phyloP scores from a whole-genome alignment of 106 monocot species.

The Agapanthus africanus region DNA sequence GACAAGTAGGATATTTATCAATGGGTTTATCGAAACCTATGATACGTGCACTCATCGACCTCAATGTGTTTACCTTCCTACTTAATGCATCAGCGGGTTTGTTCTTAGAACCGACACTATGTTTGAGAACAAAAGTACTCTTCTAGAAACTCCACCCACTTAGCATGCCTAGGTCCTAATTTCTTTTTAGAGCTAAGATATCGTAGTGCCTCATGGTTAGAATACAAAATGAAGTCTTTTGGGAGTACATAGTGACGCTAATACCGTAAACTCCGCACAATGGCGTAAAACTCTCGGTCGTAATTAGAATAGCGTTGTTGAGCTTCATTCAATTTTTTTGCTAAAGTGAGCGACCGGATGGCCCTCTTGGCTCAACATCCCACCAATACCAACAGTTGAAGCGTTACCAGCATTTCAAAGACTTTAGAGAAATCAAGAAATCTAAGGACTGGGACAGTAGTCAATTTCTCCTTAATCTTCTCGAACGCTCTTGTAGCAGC shows the following conservation, averaged over 20 bases:
- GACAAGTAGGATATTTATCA: background rate
- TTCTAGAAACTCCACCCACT: background rate
- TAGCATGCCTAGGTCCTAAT: background rate
- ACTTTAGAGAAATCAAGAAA: background rate
- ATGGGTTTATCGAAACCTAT: background rate
- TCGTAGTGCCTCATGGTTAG: background rate
- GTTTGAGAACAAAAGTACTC: background rate
- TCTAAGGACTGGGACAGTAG: background rate
- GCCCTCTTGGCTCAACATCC: background rate
- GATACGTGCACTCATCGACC: background rate
- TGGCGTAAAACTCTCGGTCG: no score
- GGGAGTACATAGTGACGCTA: constrained; percentile 2
- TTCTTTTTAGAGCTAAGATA: background rate
- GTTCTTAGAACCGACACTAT: no score
- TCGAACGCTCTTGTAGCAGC: no score
- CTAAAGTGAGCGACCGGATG: background rate
- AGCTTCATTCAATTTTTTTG: no score
- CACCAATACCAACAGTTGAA: no score
- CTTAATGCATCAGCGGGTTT: no score
- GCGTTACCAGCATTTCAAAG: background rate
- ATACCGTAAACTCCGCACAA: no score
- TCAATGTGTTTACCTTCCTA: no score
- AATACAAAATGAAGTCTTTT: background rate
- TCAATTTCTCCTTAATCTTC: background rate
- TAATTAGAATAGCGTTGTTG: no score